Conservation (phyloP, 129 eudicot genomes). For the Tagetes erecta region DNA sequence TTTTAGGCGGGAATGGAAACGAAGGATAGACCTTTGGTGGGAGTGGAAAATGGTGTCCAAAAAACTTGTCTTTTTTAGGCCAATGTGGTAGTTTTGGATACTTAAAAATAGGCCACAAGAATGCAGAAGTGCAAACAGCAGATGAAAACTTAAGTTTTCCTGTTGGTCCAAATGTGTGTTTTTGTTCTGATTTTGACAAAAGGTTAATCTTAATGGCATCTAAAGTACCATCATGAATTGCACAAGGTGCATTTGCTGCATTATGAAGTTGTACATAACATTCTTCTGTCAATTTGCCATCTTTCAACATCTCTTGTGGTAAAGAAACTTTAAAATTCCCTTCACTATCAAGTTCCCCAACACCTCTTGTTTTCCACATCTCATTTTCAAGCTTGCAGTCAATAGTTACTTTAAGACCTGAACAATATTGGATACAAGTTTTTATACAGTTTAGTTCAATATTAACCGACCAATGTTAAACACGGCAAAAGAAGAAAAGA, state of each 20-base stretch:
- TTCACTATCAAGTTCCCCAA: conserved; percentile 59
- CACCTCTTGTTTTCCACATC: conserved; percentile 51
- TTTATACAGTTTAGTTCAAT: no score
- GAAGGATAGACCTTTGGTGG: conserved; percentile 40
- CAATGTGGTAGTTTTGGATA: conserved; percentile 48
- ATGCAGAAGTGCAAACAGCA: conserved; percentile 63
- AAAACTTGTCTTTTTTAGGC: conserved; percentile 33
- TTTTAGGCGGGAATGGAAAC: conserved; percentile 33
- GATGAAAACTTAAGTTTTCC: conserved; percentile 69
- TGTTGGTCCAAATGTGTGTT: conserved; percentile 53
- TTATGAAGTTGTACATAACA: conserved; percentile 82
- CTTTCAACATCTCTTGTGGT: conserved; percentile 57
- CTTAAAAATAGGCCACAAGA: conserved; percentile 70
- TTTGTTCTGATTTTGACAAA: conserved; percentile 40
- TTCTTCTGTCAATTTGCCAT: conserved; percentile 63
- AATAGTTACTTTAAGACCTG: conserved; percentile 74
- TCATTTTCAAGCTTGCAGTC: conserved; percentile 68
- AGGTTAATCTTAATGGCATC: conserved; percentile 52
- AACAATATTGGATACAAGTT: background rate
- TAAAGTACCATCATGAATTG: conserved; percentile 47
- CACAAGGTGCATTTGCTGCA: conserved; percentile 68
- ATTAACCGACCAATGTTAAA: no score
- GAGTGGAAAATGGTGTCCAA: conserved; percentile 43
- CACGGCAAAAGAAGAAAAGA: background rate
- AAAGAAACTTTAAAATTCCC: conserved; percentile 73